Evolutionary conservation across 1,139 yeast genomes (phyloP).

Genomic region (Kluyveromyces marxianus): DNA sequence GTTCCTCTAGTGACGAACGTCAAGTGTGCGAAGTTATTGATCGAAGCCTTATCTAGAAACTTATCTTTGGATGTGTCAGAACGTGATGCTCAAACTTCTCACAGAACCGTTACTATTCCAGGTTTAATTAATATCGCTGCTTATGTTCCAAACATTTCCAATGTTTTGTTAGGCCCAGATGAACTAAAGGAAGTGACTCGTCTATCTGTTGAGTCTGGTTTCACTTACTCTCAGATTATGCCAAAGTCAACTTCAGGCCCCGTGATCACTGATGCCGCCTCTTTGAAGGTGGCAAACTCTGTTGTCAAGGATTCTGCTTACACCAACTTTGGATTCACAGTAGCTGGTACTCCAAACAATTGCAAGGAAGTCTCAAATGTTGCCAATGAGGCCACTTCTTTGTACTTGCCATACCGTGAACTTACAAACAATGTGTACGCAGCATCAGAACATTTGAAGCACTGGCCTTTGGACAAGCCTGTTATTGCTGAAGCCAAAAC

Average conservation of each 20-base stretch:
- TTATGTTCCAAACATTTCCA: constrained; percentile 63
- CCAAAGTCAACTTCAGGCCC: constrained; percentile 65
- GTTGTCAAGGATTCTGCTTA: constrained; percentile 52
- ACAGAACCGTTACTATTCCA: constrained; percentile 72
- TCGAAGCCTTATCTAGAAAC: constrained; percentile 81
- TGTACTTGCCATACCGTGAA: constrained; percentile 75
- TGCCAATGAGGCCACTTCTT: constrained; percentile 63
- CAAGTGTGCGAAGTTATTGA: constrained; percentile 90
- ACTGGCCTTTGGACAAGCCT: constrained; percentile 82
- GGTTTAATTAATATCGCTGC: constrained; percentile 81
- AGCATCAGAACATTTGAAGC: constrained; percentile 68
- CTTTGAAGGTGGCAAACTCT: constrained; percentile 58
- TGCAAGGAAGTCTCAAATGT: constrained; percentile 55
- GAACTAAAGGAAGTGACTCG: constrained; percentile 63
- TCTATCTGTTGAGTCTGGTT: constrained; percentile 75
- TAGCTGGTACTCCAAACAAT: constrained; percentile 76
- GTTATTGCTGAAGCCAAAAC: constrained; percentile 89
- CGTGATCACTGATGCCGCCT: constrained; percentile 53
- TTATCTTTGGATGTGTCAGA: constrained; percentile 61
- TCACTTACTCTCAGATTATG: constrained; percentile 75
- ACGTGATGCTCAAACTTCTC: constrained; percentile 87
- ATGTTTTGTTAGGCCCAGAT: constrained; percentile 36
- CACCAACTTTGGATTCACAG: constrained; percentile 76
- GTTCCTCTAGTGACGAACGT: constrained; percentile 97
- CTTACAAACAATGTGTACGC: constrained; percentile 64